Conservation (phyloP, 768 basidiomycete species). For the Multifurca ochricompacta region DNA sequence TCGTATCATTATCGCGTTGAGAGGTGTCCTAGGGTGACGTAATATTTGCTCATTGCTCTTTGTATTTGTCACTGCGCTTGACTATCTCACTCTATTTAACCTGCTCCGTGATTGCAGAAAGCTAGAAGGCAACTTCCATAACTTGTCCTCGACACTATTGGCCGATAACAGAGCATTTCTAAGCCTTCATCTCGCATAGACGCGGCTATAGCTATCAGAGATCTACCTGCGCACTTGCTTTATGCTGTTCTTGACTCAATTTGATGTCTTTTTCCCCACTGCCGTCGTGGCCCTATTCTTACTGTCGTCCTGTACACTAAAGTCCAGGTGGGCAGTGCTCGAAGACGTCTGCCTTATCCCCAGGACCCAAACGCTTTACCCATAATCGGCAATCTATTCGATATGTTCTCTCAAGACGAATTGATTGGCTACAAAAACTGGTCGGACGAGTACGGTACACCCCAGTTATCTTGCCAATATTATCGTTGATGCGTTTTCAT, state of each 20-base stretch:
- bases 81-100: too few species aligned
- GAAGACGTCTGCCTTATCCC: background rate
- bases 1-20: conserved; percentile 46
- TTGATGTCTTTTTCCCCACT: background rate
- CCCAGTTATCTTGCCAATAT: background rate
- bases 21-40: conserved; percentile 35
- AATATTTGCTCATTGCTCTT: too few species aligned
- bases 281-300: background rate
- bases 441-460: conserved; percentile 1
- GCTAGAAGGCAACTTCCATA: too few species aligned
- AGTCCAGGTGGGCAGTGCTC: background rate
- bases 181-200: background rate
- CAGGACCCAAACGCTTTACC: conserved; percentile 12
- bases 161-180: background rate
- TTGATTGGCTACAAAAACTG: conserved; percentile 5
- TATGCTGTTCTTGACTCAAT: background rate
- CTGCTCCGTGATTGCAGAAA: too few species aligned
- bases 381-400: conserved; percentile 8
- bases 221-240: background rate
- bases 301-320: background rate
- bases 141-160: background rate
- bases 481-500: background rate
- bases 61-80: too few species aligned
- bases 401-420: background rate
- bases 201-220: background rate